Conservation (phyloP, 2,329 filamentous ascomycete species). For the Akanthomyces uredinophilus region DNA sequence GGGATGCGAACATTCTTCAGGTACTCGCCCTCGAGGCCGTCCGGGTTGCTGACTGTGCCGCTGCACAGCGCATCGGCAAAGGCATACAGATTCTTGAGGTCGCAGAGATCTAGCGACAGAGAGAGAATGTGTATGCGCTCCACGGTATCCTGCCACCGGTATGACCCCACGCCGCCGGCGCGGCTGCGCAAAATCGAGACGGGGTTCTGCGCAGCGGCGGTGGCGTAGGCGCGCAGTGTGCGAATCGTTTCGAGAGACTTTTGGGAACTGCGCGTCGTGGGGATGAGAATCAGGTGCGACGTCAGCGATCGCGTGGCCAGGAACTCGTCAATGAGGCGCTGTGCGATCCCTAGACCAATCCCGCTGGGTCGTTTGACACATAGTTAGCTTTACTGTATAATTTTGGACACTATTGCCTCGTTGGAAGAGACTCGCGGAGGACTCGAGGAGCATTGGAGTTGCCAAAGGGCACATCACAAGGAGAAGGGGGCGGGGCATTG, state of each 20-base stretch:
- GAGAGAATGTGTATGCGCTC: conserved; percentile 53
- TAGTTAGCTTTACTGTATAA: background rate
- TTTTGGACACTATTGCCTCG: background rate
- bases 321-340: conserved; percentile 87
- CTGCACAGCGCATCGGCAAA: conserved; percentile 43
- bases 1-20: conserved; percentile 50
- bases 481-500: background rate
- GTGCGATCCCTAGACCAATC: conserved; percentile 77
- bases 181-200: conserved; percentile 35
- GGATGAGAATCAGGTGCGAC: conserved; percentile 71
- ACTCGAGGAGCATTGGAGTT: background rate
- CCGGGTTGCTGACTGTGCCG: conserved; percentile 42
- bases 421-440: background rate
- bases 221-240: conserved; percentile 56
- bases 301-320: conserved; percentile 60
- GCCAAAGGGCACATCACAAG: background rate
- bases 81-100: conserved; percentile 45
- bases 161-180: conserved; percentile 24
- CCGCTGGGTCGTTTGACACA: conserved; percentile 51
- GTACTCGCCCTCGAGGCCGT: conserved; percentile 31
- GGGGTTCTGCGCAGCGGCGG: conserved; percentile 33
- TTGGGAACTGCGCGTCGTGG: conserved; percentile 69
- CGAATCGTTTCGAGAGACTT: conserved; percentile 72
- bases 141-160: conserved; percentile 36
- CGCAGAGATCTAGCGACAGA: conserved; percentile 56